Evolutionary conservation across 371 early-diverging fungal genomes (phyloP), one percentile per base, ranked within the genome.

Genomic region (Circinella minor): DNA sequence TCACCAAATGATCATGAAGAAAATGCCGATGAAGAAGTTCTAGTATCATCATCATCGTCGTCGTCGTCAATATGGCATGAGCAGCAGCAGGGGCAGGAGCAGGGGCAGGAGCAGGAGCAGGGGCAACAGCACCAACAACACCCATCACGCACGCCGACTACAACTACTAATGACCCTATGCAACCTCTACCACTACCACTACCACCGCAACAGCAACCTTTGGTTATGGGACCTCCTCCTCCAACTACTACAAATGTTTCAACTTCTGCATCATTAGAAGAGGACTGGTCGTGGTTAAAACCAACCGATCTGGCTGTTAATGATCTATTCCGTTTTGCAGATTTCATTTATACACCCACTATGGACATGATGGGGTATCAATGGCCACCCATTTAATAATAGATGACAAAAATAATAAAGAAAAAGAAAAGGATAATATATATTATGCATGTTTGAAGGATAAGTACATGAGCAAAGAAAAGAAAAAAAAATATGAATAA

Each of bases 291-390:
- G 6, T 67, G 60, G 64, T 46, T 57, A 11, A 63, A 55, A 36
- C 61, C 60, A 13, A 43, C 54, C 15, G 72, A 71, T 37, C 11
- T 63, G 20, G 65, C 71, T 4, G 66, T 63, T 8, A 65, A 61
- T 18, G 72, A 71, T 64, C 47, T 71, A 10, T 67, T 71, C 20
- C 72, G 72, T 0, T 71, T 71, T 71, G 72, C 72, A 10, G 72
- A 71, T 38, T 71, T 71, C 55, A 63, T 71, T 8, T 71, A 71
- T 36, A 71, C 70, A 4, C 70, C 70, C 0, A 63, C 70, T 0
- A 70, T 70, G 70, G 70, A 70, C 54, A 59, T 65, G 65, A 57
- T 57, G 57, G 57, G 57, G 1, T 57, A 57, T 57, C 57, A 57
- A 34, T 57, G 57, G 57, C 57, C 57, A n/a, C 57, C 57, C 34